Conservation (phyloP, 176 grass and related monocot species). For the Eleusine indica region DNA sequence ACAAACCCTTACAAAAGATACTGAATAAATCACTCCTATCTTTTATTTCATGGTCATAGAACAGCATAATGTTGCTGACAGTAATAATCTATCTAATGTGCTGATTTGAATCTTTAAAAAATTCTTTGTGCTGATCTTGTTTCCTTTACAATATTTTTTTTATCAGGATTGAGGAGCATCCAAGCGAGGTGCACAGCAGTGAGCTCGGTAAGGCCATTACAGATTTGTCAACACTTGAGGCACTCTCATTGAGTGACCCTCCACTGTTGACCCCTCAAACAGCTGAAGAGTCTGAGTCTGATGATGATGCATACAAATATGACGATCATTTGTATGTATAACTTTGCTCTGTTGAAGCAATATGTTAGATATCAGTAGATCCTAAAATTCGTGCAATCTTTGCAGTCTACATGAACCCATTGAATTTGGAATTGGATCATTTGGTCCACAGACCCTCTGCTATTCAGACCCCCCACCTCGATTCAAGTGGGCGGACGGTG, state of each 20-base stretch:
- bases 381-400: not conserved
- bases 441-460: slow-evolving; percentile 2
- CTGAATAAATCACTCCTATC: too few species aligned
- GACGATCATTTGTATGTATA: too few species aligned
- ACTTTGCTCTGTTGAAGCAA: too few species aligned
- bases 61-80: too few species aligned
- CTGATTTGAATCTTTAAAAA: too few species aligned
- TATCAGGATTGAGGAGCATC: not conserved
- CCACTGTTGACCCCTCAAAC: not conserved
- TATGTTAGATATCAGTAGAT: too few species aligned
- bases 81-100: too few species aligned
- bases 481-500: not conserved
- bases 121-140: too few species aligned
- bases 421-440: not conserved
- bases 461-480: not conserved
- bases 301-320: not conserved
- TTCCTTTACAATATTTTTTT: not conserved
- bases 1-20: too few species aligned
- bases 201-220: not conserved
- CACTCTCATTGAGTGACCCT: not conserved
- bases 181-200: not conserved
- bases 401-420: not conserved
- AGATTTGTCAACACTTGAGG: not conserved
- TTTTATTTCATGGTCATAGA: too few species aligned
- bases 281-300: not conserved